Percentiles rank a stretch among this genome's conserved stretches.
Conservation (phyloP, 225 moss, liverwort and hornwort genomes). For the Pseudoscleropodium purum region DNA sequence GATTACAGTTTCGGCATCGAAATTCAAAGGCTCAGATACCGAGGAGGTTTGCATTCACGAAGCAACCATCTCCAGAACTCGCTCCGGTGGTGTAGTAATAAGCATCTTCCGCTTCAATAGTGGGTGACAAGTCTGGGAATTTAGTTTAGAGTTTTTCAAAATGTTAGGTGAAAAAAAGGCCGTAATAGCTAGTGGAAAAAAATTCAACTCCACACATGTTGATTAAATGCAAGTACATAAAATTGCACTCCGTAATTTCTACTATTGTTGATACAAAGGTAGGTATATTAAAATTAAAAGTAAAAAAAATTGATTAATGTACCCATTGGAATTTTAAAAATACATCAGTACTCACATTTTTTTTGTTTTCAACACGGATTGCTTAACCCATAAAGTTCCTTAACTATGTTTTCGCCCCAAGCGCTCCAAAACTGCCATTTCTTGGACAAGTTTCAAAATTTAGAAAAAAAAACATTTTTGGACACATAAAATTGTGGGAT, state of each 20-base stretch:
- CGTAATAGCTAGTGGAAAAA: background rate
- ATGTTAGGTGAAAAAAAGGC: background rate
- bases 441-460: too few relatives aligned
- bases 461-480: too few relatives aligned
- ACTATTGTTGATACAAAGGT: background rate
- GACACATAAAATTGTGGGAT: too few relatives aligned
- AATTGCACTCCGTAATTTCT: background rate
- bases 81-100: background rate
- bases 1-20: background rate
- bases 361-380: background rate
- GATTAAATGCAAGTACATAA: background rate
- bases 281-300: too few relatives aligned
- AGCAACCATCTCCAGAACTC: background rate
- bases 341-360: background rate
- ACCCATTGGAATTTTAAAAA: background rate
- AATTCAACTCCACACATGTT: background rate
- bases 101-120: background rate
- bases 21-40: background rate
- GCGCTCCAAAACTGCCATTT: too few relatives aligned
- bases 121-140: background rate
- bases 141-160: background rate
- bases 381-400: too few relatives aligned
- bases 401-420: too few relatives aligned
- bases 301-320: too few relatives aligned
- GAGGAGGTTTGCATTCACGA: background rate